Base-by-base conservation (phyloP, 306 rosid genomes). In the Argentina anserina region DNA sequence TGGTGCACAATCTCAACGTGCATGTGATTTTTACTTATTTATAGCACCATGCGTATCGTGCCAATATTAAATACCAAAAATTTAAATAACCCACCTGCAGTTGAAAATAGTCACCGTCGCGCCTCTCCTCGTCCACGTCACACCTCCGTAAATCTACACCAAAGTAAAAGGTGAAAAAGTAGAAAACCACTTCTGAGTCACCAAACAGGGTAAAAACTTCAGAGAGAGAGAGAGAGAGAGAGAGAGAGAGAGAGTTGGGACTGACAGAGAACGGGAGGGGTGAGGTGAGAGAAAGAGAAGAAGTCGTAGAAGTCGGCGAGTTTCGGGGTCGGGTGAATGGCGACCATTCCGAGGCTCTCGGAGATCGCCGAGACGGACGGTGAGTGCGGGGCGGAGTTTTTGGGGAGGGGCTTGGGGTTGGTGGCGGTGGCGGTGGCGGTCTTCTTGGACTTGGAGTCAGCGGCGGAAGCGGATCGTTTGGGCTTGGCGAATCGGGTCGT, bases 261-360 rank as follows among this genome's bases (percentile, higher is more conserved):
- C 97, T 39, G 69, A 94, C 98, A 78, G 47, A 88, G 79, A 80
- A 94, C 81, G 11, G 98, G 97, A 11, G 97, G 85, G 43, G 95
- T 47, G 65, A 89, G 73, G 55, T 89, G 91, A 43, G 96, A 80
- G 76, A 94, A 81, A 0, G 95, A 84, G 85, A 94, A 89, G 84
- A 94, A 94, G 50, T 94, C 98, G 56, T 90, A 94, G 85, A 94
- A 94, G 66, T 91, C 92, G 29, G 98, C 88, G 33, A 94, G 88
- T 80, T 88, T 94, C 43, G 98, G 97, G 76, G 96, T 85, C 1
- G 97, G 90, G 49, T 94, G 98, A 71, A 94, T 89, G 28, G 98
- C 95, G 61, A 83, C 85, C 98, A 89, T 91, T 5, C 96, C 98
- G 18, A 86, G 77, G 52, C 72, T 79, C 41, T 94, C 97, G 60